These are phyloP conservation scores for Ligustrum vulgare DNA, from an alignment of 257 asterid genomes.

Conservation along the genomic window DNA sequence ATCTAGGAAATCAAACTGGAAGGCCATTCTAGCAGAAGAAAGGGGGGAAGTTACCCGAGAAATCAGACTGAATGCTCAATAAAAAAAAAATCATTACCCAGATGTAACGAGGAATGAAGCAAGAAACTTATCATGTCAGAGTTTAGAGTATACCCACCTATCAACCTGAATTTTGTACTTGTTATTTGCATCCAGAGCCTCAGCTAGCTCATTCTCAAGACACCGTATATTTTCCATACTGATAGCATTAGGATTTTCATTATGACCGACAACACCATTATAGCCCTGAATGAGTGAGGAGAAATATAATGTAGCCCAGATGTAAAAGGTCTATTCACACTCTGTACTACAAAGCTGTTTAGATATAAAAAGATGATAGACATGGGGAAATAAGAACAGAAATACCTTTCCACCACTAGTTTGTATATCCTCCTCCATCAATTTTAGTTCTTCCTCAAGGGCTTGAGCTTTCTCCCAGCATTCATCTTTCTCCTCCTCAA, in stretches of 20 bases:
- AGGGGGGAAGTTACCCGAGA: not conserved
- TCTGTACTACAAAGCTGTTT: not conserved
- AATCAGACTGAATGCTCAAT: not conserved
- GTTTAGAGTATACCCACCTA: constrained; percentile 36
- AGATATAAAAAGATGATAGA: not conserved
- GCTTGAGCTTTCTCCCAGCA: constrained; percentile 49
- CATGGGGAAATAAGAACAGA: constrained; percentile 1
- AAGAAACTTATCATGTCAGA: not conserved
- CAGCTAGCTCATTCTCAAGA: constrained; percentile 38
- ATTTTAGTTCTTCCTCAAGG: constrained; percentile 54
- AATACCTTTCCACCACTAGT: constrained; percentile 46
- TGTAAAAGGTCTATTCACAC: not conserved
- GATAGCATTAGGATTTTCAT: constrained; percentile 20
- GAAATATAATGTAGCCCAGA: constrained; percentile 1
- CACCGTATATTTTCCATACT: constrained; percentile 22
- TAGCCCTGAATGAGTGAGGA: constrained; percentile 37
- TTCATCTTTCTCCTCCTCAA: constrained; percentile 63
- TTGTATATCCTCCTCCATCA: constrained; percentile 42
- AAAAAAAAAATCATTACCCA: not conserved
- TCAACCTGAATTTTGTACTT: constrained; percentile 39
- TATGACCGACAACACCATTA: constrained; percentile 16
- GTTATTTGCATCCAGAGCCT: constrained; percentile 35
- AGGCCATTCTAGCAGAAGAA: too few species aligned
- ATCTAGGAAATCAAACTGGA: too few species aligned
- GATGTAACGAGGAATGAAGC: not conserved